Base-by-base conservation (phyloP, 768 basidiomycete species). In the Cystobasidium ongulense region DNA sequence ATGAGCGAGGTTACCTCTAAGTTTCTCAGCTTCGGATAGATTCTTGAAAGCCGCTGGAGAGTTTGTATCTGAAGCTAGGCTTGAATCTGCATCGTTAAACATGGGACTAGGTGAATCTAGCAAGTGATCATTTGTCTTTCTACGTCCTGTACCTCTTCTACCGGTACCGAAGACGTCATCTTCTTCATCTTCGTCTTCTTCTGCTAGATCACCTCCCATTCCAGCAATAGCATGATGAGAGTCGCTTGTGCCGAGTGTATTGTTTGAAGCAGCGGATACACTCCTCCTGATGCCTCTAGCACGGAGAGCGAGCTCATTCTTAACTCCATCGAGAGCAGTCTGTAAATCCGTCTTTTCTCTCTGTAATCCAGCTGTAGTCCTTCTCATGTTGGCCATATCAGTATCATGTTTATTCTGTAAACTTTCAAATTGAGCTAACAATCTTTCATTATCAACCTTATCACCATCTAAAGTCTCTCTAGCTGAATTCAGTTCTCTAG, bases 321-420 rank as follows among this genome's bases (percentile, higher is more conserved):
- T 91, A 79, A 91, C 80, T 1, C 84, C 83, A 77, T 96, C 92
- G 29, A 97, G 83, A 1, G 86, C 83, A 75, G 88, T 86, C 80
- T 94, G 90, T 46, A 99, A 84, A 77, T 99, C 95, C 31, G 87
- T 88, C 83, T 94, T 95, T 81, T 99, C 96, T 75, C 95, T 86
- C 77, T 89, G 88, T 29, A 97, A 84, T 29, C 90, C 88, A 0
- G 94, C 94, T 0, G 90, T 88, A 68, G 89, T 87, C 81, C 91
- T 91, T 59, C 93, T 86, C 77, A 91, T 90, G 74, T 90, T 89
- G 1, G 95, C 96, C 73, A 97, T 86, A 75, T 96, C 92, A 17
- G 92, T 92, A 82, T 98, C 95, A 79, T 97, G 93, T 80, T 92
- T 94, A 66, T 86, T 85, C 80, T 90, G 91, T 80, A 92, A 83